Base-by-base conservation (phyloP, 345 rosid species). In the Arabis hirsuta region DNA sequence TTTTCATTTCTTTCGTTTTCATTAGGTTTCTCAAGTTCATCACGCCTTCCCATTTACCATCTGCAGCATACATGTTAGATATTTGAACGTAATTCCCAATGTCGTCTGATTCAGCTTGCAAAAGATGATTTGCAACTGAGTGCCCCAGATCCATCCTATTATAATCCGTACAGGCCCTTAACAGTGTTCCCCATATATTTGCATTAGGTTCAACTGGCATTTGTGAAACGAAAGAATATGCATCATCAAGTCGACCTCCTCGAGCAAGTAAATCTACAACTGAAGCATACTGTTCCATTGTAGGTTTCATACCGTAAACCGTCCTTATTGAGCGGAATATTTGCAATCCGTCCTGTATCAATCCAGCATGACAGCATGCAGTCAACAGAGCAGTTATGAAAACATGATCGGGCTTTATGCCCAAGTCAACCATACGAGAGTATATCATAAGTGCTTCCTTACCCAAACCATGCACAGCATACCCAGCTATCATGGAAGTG, bases 61-160 rank as follows among this genome's bases (percentile, higher is more conserved):
- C 91, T n/a, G 90, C 90, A 12, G 98, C 96, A 82, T 82, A 85
- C 71, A 90, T 75, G 82, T 92, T 92, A n/a, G 96, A 92, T 65
- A 92, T 69, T 32, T 81, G 74, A n/a, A 92, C 82, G 57, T 88
- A 87, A 73, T 84, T 88, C 59, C 96, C 96, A 9, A 73, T 65
- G 41, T 88, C 80, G 14, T 69, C 70, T 51, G 82, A 84, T 80
- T 87, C 95, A 34, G 80, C 80, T 79, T 82, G 76, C 77, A 90
- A 81, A 51, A 92, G 83, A 72, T 36, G 88, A 67, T 82, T 76
- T 19, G 96, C 90, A 43, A 83, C 90, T 65, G 45, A 46, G 68
- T 66, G 74, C 8, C 88, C 96, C 57, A 90, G 43, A 73, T 87
- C 96, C 65, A 85, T 88, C 74, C 84, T 81, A 38, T 81, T 80